These are phyloP conservation scores for Komagataea norvegica DNA, from an alignment of 1,139 yeast species.

Conservation along the genomic window DNA sequence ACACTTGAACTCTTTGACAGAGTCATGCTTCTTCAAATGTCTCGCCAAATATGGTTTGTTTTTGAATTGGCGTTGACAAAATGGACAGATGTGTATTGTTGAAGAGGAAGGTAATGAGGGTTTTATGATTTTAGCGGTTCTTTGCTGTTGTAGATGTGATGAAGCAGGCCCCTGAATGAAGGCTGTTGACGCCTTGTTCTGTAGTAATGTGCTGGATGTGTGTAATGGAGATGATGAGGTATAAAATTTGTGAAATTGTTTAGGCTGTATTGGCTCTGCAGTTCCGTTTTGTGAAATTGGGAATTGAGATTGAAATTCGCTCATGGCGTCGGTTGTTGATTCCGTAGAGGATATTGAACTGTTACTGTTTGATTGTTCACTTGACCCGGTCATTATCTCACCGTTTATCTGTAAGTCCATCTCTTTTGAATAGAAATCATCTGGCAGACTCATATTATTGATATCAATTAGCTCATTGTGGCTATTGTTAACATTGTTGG, in stretches of 20 bases:
- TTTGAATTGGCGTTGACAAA: conserved; percentile 68
- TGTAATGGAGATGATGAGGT: conserved; percentile 8
- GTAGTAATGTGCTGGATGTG: conserved; percentile 1
- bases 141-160: neutral
- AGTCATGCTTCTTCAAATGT: conserved; percentile 78
- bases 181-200: conserved; percentile 3
- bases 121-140: conserved; percentile 6
- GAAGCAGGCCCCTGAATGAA: too few species aligned
- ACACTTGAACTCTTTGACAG: conserved; percentile 73
- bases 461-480: conserved; percentile 3
- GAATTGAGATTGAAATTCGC: conserved; percentile 7
- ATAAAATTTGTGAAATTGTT: conserved; percentile 17
- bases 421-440: conserved; percentile 14
- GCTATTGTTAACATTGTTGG: conserved; percentile 5
- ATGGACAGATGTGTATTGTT: conserved; percentile 40
- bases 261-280: conserved; percentile 3
- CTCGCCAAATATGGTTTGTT: conserved; percentile 85
- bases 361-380: too few species aligned
- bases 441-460: neutral
- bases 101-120: conserved; percentile 10
- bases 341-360: neutral
- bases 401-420: conserved; percentile 9
- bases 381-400: conserved; percentile 6
- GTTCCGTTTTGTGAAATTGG: conserved; percentile 1
- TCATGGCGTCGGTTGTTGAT: neutral